A percentile compares a stretch with the other conserved stretches of the same genome.
Conservation (phyloP, 2,329 filamentous ascomycete species). For the Phyllosticta paracitricarpa region DNA sequence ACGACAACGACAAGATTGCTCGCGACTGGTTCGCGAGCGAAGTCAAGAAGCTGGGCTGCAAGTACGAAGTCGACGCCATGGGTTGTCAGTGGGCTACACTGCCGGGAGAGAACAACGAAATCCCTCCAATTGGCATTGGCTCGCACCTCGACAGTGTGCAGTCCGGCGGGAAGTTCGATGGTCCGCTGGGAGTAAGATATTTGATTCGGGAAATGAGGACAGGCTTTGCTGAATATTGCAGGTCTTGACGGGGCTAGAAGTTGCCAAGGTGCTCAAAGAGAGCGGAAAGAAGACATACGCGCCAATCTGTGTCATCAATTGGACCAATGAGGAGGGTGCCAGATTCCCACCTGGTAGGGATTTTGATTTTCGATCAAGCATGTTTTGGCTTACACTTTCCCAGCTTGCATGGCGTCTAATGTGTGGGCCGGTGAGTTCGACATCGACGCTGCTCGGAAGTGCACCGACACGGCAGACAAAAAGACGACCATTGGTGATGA, state of each 20-base stretch:
- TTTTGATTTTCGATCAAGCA: too few relatives aligned
- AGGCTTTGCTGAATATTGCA: not conserved
- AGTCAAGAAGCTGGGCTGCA: constrained; percentile 11
- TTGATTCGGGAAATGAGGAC: not conserved
- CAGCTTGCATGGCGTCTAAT: not conserved
- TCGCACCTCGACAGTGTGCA: constrained; percentile 16
- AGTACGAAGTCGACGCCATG: constrained; percentile 14
- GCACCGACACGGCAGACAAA: not conserved
- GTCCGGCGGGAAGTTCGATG: constrained; percentile 15
- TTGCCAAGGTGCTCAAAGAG: constrained; percentile 19
- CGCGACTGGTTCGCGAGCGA: constrained; percentile 14
- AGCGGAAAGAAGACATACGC: constrained; percentile 19
- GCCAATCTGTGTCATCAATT: constrained; percentile 13
- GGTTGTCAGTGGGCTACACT: constrained; percentile 13
- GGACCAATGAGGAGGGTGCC: constrained; percentile 16
- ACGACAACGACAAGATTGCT: constrained; percentile 13
- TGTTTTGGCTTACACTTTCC: not conserved
- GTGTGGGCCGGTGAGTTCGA: not conserved
- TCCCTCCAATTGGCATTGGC: constrained; percentile 22
- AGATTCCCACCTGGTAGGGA: constrained; percentile 1
- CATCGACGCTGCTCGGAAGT: not conserved
- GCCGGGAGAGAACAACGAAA: constrained; percentile 13
- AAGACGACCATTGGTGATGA: constrained; percentile 17
- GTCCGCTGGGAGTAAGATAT: constrained; percentile 12
- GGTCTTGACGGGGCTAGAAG: constrained; percentile 12